Conservation (phyloP, 1,284 basidiomycete species). For the Rhodotorula sp. region DNA sequence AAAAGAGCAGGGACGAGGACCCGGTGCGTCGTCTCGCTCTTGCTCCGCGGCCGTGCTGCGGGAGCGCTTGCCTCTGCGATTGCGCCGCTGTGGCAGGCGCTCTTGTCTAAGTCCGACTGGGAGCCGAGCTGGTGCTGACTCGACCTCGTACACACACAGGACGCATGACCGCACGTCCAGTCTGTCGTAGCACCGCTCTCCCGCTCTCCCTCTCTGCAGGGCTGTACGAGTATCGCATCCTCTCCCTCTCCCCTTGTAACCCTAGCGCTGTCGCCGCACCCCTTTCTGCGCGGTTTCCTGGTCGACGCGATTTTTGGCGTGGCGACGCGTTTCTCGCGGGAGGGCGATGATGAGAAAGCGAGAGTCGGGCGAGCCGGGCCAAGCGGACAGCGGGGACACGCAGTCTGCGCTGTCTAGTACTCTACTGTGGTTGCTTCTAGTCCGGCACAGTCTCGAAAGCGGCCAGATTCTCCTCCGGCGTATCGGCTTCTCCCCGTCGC, state of each 20-base stretch:
- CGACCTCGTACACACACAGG: too few species aligned
- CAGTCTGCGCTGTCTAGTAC: too few species aligned
- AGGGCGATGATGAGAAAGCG: background rate
- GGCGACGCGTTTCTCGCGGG: background rate
- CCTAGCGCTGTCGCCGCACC: background rate
- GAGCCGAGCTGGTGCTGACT: too few species aligned
- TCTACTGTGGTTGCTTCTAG: too few species aligned
- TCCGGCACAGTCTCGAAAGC: background rate
- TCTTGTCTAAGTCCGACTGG: too few species aligned
- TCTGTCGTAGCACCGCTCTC: too few species aligned
- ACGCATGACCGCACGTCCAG: too few species aligned
- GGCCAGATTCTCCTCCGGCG: background rate
- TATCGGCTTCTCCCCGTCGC: background rate
- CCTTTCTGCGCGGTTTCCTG: background rate
- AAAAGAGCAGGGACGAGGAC: slow-evolving; percentile 29
- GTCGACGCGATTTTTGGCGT: background rate
- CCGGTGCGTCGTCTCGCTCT: slow-evolving; percentile 13
- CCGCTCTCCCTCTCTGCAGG: too few species aligned
- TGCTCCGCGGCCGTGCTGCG: background rate
- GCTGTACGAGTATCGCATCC: background rate
- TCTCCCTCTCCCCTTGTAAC: background rate
- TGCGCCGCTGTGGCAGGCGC: background rate
- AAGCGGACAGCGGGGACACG: too few species aligned
- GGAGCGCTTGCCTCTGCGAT: background rate
- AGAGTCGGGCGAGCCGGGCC: background rate